These are phyloP conservation scores for Colletotrichum gloeosporioides DNA, from an alignment of 2,329 filamentous ascomycete genomes.

Conservation along the genomic window DNA sequence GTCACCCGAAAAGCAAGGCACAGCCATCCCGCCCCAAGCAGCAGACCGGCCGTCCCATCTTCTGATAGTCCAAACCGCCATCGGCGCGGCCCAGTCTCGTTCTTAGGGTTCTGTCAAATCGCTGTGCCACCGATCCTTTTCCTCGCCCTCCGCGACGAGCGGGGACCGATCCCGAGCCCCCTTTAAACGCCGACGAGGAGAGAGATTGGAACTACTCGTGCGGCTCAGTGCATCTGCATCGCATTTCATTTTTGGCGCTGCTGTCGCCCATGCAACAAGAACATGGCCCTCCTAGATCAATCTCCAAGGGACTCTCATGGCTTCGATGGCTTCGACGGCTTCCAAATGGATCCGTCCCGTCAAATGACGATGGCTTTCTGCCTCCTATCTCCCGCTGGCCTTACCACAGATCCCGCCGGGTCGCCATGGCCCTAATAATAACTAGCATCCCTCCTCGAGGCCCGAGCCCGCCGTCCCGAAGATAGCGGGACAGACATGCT, in stretches of 20 bases:
- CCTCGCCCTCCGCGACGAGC: not conserved
- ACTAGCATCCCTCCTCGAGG: not conserved
- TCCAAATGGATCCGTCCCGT: not conserved
- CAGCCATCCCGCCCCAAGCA: not conserved
- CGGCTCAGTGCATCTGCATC: not conserved
- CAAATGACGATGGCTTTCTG: not conserved
- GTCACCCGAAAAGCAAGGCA: not conserved
- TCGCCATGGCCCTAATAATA: not conserved
- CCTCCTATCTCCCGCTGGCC: not conserved
- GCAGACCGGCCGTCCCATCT: conserved; percentile 3
- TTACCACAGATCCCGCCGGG: not conserved
- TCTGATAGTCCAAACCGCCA: conserved; percentile 3
- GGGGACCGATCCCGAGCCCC: not conserved
- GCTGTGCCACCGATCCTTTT: not conserved
- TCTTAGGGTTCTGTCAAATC: not conserved
- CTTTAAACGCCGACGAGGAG: not conserved
- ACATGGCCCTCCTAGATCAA: not conserved
- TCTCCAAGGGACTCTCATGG: not conserved
- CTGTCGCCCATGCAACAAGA: not conserved
- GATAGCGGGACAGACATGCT: not conserved
- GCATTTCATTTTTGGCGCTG: not conserved
- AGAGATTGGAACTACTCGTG: not conserved
- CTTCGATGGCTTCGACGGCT: not conserved
- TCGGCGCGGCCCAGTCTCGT: not conserved
- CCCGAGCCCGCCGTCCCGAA: not conserved